These are phyloP conservation scores for Candida multigemmis DNA, from an alignment of 805 yeast species.

Conservation along the genomic window DNA sequence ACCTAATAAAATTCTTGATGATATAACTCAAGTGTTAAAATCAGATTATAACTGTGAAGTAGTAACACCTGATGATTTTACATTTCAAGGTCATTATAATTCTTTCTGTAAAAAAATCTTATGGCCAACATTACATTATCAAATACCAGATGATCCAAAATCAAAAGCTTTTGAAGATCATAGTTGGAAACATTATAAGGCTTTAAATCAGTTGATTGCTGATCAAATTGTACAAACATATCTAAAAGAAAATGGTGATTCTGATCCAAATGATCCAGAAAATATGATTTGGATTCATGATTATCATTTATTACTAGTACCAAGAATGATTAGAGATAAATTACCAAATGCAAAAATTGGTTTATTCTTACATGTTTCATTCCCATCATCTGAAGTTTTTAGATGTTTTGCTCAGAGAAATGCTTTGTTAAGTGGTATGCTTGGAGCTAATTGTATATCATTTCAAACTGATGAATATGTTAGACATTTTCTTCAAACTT, in stretches of 20 bases:
- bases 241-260: slow-evolving; percentile 38
- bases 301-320: slow-evolving; percentile 82
- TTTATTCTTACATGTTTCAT: slow-evolving; percentile 85
- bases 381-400: slow-evolving; percentile 93
- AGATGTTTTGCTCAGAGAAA: slow-evolving; percentile 87
- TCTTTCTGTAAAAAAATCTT: slow-evolving; percentile 89
- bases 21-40: slow-evolving; percentile 40
- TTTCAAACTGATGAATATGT: slow-evolving; percentile 93
- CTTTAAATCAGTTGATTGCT: slow-evolving; percentile 72
- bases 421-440: slow-evolving; percentile 65
- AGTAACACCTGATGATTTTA: slow-evolving; percentile 66
- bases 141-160: slow-evolving; percentile 90
- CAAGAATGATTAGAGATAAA: slow-evolving; percentile 67
- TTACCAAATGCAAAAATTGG: slow-evolving; percentile 85
- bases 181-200: slow-evolving; percentile 80
- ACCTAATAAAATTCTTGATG: slow-evolving; percentile 43
- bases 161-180: slow-evolving; percentile 93
- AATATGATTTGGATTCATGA: slow-evolving; percentile 92
- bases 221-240: slow-evolving; percentile 62
- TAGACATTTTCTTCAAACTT: slow-evolving; percentile 86
- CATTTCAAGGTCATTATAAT: slow-evolving; percentile 84
- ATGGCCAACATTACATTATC: slow-evolving; percentile 94
- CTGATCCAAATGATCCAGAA: slow-evolving; percentile 28
- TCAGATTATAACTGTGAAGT: slow-evolving; percentile 50
- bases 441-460: slow-evolving; percentile 82